Conservation (phyloP, 2,329 filamentous ascomycete species). For the Akanthomyces uredinophilus region DNA sequence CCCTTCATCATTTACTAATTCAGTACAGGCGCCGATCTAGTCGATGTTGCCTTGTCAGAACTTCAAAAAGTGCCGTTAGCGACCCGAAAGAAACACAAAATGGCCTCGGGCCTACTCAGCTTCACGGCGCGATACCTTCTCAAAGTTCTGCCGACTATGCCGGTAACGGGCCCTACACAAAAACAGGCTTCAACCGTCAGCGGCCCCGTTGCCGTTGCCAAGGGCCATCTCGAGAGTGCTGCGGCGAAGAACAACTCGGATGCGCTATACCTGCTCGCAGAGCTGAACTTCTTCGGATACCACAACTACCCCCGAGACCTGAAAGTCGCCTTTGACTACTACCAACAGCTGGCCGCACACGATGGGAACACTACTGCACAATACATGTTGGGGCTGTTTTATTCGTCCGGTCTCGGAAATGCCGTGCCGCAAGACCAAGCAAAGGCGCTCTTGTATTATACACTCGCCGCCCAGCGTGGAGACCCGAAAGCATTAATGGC, state of each 20-base stretch:
- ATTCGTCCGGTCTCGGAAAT: constrained; percentile 84
- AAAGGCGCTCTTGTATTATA: constrained; percentile 88
- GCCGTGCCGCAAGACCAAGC: constrained; percentile 82
- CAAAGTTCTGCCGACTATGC: constrained; percentile 46
- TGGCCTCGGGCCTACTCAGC: constrained; percentile 39
- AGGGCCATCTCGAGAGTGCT: constrained; percentile 48
- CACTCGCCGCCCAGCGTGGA: constrained; percentile 80
- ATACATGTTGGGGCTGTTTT: constrained; percentile 93
- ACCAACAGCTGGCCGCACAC: constrained; percentile 67
- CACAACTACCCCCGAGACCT: constrained; percentile 83
- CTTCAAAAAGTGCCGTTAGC: constrained; percentile 46
- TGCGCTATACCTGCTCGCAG: constrained; percentile 81
- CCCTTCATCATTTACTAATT: constrained; percentile 17
- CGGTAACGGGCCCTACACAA: constrained; percentile 41
- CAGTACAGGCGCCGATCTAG: constrained; percentile 45
- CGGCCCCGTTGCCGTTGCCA: constrained; percentile 45
- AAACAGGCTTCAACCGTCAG: constrained; percentile 29
- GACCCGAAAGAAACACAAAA: constrained; percentile 38
- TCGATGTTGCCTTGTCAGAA: constrained; percentile 47
- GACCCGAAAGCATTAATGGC: constrained; percentile 91
- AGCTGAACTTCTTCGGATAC: constrained; percentile 97
- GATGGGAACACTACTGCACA: constrained; percentile 89
- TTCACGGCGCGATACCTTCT: constrained; percentile 39
- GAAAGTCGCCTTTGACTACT: constrained; percentile 71
- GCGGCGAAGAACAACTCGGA: constrained; percentile 63